These are phyloP conservation scores for Fusarium succisae DNA, from an alignment of 2,329 filamentous ascomycete species.

Conservation along the genomic window DNA sequence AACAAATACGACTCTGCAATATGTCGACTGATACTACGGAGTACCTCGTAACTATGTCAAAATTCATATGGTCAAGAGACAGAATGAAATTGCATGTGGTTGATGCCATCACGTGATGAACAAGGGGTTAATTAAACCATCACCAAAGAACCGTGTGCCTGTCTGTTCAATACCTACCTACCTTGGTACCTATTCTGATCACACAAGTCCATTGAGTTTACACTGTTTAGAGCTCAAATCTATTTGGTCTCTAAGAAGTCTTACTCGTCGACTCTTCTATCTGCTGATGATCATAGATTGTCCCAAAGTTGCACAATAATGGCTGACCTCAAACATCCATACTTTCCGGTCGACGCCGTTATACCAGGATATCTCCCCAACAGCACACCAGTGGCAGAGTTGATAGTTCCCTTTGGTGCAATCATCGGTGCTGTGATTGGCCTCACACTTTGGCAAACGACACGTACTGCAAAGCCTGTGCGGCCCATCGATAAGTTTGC, in stretches of 20 bases:
- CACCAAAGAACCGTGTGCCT: background rate
- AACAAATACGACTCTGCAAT: background rate
- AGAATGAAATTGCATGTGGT: background rate
- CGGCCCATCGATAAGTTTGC: conserved; percentile 52
- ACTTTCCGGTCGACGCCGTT: conserved; percentile 56
- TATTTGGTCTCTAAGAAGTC: background rate
- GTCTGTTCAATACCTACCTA: background rate
- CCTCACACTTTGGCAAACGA: conserved; percentile 41
- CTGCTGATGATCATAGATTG: background rate
- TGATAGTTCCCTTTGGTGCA: conserved; percentile 50
- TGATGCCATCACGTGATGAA: conserved; percentile 14
- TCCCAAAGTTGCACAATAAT: background rate
- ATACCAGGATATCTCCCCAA: conserved; percentile 60
- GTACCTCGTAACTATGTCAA: background rate
- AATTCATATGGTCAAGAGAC: background rate
- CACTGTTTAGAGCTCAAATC: background rate
- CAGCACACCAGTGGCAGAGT: conserved; percentile 47
- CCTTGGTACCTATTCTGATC: background rate
- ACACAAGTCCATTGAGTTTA: background rate
- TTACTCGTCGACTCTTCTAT: background rate
- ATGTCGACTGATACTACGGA: background rate
- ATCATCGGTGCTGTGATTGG: conserved; percentile 51
- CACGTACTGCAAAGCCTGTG: conserved; percentile 29
- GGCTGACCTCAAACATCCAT: conserved; percentile 54
- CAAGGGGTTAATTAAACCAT: background rate